phyloP scores from a whole-genome alignment of 2,329 filamentous ascomycete species.

The Trichoderma semiorbis region DNA sequence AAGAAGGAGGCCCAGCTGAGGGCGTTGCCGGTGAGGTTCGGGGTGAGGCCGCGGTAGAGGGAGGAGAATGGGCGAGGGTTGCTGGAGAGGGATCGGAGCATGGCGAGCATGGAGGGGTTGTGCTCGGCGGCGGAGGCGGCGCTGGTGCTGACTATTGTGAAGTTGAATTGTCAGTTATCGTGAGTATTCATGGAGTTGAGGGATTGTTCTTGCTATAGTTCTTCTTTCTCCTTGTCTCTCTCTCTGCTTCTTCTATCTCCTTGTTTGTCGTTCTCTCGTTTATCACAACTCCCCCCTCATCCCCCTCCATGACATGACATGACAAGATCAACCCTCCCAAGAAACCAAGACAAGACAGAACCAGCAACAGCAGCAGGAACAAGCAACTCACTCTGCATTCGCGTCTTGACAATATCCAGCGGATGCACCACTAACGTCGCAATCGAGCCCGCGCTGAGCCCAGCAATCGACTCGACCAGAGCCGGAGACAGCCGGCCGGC shows the following conservation, averaged over 20 bases:
- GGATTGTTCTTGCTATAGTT: background rate
- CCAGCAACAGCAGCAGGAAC: background rate
- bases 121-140: constrained; percentile 36
- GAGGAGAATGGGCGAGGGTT: constrained; percentile 60
- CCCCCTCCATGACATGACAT: background rate
- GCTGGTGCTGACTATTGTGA: constrained; percentile 55
- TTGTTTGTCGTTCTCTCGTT: background rate
- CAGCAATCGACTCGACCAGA: constrained; percentile 81
- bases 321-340: background rate
- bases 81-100: constrained; percentile 48
- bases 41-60: constrained; percentile 84
- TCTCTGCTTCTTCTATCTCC: background rate
- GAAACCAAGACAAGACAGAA: background rate
- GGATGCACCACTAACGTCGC: constrained; percentile 88
- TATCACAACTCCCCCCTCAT: background rate
- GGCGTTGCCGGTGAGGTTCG: constrained; percentile 88
- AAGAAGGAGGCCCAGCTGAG: constrained; percentile 92
- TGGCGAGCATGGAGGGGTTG: constrained; percentile 47
- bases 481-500: constrained; percentile 65
- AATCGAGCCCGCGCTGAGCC: constrained; percentile 81
- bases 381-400: constrained; percentile 70
- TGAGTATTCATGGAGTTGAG: background rate
- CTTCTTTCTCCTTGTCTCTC: background rate
- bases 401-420: constrained; percentile 93
- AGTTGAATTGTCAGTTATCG: constrained; percentile 4